Conservation (phyloP, 2,329 filamentous ascomycete genomes). For the Botrytis elliptica region DNA sequence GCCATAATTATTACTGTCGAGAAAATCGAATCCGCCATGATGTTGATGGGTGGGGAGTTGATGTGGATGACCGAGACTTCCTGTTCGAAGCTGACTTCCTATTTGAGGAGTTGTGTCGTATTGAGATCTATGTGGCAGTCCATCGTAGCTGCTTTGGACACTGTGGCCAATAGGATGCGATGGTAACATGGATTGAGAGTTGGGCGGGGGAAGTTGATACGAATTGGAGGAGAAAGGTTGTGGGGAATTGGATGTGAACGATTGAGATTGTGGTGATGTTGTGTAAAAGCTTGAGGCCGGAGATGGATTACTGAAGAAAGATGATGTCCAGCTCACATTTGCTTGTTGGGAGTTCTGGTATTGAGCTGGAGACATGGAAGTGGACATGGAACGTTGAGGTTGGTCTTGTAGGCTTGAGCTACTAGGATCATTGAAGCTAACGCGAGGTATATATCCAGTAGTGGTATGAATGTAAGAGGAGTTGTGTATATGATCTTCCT, state of each 20-base stretch:
- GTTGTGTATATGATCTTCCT: slow-evolving; percentile 1
- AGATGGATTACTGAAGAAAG: slow-evolving; percentile 24
- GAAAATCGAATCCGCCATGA: not conserved
- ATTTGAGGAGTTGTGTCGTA: slow-evolving; percentile 17
- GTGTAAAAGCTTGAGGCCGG: slow-evolving; percentile 26
- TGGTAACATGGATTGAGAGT: not conserved
- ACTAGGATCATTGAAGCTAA: slow-evolving; percentile 25
- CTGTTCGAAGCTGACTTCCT: slow-evolving; percentile 26
- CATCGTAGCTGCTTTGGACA: slow-evolving; percentile 3
- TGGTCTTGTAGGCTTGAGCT: slow-evolving; percentile 28
- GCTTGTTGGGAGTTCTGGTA: slow-evolving; percentile 23
- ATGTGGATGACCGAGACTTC: slow-evolving; percentile 30
- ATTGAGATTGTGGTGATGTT: slow-evolving; percentile 29
- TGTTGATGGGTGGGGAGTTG: slow-evolving; percentile 14
- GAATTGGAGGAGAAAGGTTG: slow-evolving; percentile 17
- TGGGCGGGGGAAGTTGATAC: slow-evolving; percentile 28
- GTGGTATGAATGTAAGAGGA: slow-evolving; percentile 15
- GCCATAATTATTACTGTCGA: not conserved
- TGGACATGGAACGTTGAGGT: slow-evolving; percentile 23
- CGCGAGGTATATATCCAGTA: not conserved
- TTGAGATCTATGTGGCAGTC: slow-evolving; percentile 11
- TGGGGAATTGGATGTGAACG: slow-evolving; percentile 18
- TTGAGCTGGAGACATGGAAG: slow-evolving; percentile 26
- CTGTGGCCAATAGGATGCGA: not conserved
- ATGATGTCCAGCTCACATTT: slow-evolving; percentile 10